Evolutionary conservation across 192 early-diverging fungal species (phyloP), one percentile per base, ranked within the genome.

Genomic region (Rhizoclosmatium globosum): DNA sequence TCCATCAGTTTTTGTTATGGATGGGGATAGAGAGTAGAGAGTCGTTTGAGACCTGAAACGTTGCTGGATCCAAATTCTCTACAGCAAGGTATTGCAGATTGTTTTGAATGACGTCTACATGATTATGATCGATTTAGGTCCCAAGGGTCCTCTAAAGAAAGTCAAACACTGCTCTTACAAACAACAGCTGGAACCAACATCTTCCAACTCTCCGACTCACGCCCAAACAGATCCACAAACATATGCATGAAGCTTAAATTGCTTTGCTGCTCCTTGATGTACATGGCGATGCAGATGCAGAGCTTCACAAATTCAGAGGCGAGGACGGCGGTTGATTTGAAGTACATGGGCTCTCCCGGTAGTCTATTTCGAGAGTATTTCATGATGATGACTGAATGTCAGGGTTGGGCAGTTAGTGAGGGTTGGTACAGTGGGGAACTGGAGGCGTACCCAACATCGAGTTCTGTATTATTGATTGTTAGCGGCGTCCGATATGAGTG

Each of bases 71-170:
- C 44, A 99, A 83, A 15, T 90, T 83, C 39, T 93, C 88, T 1
- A 95, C 94, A 0, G 97, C 94, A 13, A 95, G 84, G 80, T 97
- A 99, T 80, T 98, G 97, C 56, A 99, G 82, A 81, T 98, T 98
- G 86, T 99, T 99, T 84, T 99, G 97, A 60, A 98, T 88, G 45
- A 96, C 91, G 80, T 99, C 79, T 95, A n/a, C 94, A 86, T 23
- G 39, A 31, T n/a, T 47, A 47, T 31, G n/a, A 31, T 44, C 31
- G 56, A 57, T 31, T 31, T 31, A 31, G 31, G 31, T 31, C 31
- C 31, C 31, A 0, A 0, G 31, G 31, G 31, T 31, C 31, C 31
- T 31, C 31, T 31, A 31, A 31, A n/a, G n/a, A 56, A n/a, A 0
- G 21, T 68, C 38, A 39, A n/a, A n/a, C n/a, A 21, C 1, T 60